phyloP scores from a whole-genome alignment of 2,329 filamentous ascomycete genomes.

The Amylocarpus encephaloides region DNA sequence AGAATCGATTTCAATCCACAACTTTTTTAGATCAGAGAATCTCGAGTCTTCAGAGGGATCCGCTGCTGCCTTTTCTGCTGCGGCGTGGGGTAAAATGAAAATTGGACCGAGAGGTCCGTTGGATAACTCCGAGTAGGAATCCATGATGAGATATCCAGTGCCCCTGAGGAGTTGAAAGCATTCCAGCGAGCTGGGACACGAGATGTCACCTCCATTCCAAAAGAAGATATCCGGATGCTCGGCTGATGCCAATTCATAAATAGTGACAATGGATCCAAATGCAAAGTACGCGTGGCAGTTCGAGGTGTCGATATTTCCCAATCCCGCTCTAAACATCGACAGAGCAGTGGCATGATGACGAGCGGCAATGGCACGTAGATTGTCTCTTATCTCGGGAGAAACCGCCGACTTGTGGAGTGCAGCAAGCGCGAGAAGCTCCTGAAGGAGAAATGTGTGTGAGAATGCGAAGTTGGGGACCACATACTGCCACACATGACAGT shows the following conservation, averaged over 20 bases:
- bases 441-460: constrained; percentile 14
- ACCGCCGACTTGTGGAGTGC: constrained; percentile 13
- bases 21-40: constrained; percentile 3
- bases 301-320: constrained; percentile 6
- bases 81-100: neutral
- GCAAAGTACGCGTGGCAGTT: constrained; percentile 16
- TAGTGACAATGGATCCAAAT: constrained; percentile 7
- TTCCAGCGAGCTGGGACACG: constrained; percentile 3
- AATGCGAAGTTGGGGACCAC: constrained; percentile 12
- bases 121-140: constrained; percentile 1
- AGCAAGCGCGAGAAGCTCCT: constrained; percentile 11
- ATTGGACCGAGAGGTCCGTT: constrained; percentile 8
- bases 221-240: constrained; percentile 10
- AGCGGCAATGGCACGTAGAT: neutral
- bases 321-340: constrained; percentile 4
- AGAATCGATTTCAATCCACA: neutral
- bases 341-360: constrained; percentile 11
- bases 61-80: neutral
- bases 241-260: constrained; percentile 10
- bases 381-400: constrained; percentile 1
- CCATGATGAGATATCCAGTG: neutral
- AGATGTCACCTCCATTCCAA: neutral
- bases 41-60: neutral
- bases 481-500: constrained; percentile 14
- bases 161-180: constrained; percentile 14